Evolutionary conservation across 768 basidiomycete species (phyloP).

Genomic region (Amanita exitialis): DNA sequence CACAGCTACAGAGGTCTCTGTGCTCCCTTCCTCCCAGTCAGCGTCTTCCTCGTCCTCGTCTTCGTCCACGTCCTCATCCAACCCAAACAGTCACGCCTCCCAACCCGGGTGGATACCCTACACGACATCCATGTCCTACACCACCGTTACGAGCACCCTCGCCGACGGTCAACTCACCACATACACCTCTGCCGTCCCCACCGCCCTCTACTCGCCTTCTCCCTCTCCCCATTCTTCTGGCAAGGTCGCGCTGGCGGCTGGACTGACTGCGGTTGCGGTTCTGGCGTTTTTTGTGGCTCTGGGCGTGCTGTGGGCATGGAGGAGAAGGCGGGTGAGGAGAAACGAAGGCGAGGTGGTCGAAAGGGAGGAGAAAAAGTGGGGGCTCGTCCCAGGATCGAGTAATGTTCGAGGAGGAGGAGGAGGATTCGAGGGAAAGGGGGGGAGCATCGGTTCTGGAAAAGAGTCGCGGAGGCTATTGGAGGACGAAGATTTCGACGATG

Average conservation of each 20-base stretch:
- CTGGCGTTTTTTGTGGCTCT: neutral
- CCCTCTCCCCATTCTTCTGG: neutral
- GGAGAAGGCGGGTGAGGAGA: neutral
- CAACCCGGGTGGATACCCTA: neutral
- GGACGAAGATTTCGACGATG: neutral
- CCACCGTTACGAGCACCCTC: neutral
- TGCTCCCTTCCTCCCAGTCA: neutral
- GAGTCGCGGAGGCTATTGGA: neutral
- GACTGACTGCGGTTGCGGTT: neutral
- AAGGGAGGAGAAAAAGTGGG: constrained; percentile 1
- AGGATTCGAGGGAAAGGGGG: neutral
- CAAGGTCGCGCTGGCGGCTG: neutral
- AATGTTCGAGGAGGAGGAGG: neutral
- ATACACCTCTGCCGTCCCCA: neutral
- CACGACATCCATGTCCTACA: neutral
- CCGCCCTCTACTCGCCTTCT: neutral
- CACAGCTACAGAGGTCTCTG: too few relatives aligned
- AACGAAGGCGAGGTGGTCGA: neutral
- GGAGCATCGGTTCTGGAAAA: neutral
- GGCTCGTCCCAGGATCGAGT: neutral
- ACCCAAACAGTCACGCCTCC: neutral
- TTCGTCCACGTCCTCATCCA: neutral
- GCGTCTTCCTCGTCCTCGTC: neutral
- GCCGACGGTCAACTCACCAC: neutral
- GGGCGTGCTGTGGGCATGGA: neutral